Evolutionary conservation across 2,329 filamentous ascomycete species (phyloP), one percentile per base, ranked within the genome.

Genomic region (Helotiales sp.): DNA sequence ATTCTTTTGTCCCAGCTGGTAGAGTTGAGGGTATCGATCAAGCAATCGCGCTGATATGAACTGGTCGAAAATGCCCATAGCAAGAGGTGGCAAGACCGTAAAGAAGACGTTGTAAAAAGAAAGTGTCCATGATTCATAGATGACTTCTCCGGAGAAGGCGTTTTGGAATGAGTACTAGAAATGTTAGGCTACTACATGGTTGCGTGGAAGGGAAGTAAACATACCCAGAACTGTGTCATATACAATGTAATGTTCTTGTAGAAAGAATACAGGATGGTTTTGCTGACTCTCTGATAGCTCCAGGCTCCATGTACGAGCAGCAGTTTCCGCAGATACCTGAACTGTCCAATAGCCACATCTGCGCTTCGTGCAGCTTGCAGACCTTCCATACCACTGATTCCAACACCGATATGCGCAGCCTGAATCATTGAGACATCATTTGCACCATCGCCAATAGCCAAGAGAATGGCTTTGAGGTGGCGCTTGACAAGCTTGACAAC

Each of bases 361-460:
- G 95, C 95, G 69, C 92, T 96, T 69, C 95, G 87, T 48, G 95
- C 95, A 47, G 95, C 95, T 76, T 99, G 95, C 0, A 99, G 85
- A 81, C 95, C 95, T 81, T 99, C 95, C 63, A 96, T 84, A 75
- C 95, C 95, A 70, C 92, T 96, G 74, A 99, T 99, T 75, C 95
- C 95, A 44, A 99, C 91, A 63, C 95, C 95, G 64, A 99, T 96
- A 72, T 99, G 95, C 12, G 95, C 95, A 10, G 95, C 95, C 77
- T 99, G 95, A 55, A 99, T 99, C 95, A 99, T 99, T 17, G 93
- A 97, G n/a, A 99, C 95, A 70, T 99, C 95, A 75, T 99, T 99
- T 47, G 95, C 95, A 64, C 95, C 95, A 69, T 99, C 95, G 66
- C 95, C 95, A 72, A 99, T 97, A 52, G 95, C 95, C 51, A 99